Conservation (phyloP, 345 rosid species). For the Syzygium jambos region DNA sequence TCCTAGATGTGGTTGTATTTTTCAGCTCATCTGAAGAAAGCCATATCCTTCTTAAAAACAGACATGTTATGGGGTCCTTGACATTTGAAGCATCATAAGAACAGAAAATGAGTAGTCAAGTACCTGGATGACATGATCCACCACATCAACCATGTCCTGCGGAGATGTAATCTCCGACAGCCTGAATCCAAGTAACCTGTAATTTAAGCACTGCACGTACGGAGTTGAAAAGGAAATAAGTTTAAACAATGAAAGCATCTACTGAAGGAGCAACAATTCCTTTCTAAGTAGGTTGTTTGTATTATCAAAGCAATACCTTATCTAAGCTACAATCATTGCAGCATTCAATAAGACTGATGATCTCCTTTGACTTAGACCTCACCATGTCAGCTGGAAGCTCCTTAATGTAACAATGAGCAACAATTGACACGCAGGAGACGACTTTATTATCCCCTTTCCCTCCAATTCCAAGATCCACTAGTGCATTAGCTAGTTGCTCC, state of each 20-base stretch:
- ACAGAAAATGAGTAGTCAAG: background rate
- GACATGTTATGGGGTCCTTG: background rate
- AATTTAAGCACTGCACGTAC: constrained; percentile 56
- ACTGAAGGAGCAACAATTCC: background rate
- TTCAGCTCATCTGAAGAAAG: background rate
- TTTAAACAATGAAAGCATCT: background rate
- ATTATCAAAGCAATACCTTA: constrained; percentile 40
- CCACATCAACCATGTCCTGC: constrained; percentile 21
- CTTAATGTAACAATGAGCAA: constrained; percentile 73
- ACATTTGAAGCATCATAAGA: background rate
- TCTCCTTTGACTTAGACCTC: constrained; percentile 48
- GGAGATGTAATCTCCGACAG: constrained; percentile 45
- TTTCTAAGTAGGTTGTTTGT: background rate
- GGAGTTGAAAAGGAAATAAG: background rate
- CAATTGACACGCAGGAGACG: constrained; percentile 45
- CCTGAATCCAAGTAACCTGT: constrained; percentile 79
- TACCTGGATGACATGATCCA: constrained; percentile 65
- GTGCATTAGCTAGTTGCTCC: constrained; percentile 31
- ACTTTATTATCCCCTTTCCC: constrained; percentile 33
- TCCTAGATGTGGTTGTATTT: background rate
- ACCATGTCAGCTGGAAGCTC: constrained; percentile 66
- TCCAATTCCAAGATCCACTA: constrained; percentile 62
- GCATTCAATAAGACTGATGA: constrained; percentile 56
- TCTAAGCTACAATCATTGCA: constrained; percentile 59
- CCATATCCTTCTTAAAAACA: background rate